Base-by-base conservation (phyloP, 2,329 filamentous ascomycete species). In the Akanthomyces uredinophilus region DNA sequence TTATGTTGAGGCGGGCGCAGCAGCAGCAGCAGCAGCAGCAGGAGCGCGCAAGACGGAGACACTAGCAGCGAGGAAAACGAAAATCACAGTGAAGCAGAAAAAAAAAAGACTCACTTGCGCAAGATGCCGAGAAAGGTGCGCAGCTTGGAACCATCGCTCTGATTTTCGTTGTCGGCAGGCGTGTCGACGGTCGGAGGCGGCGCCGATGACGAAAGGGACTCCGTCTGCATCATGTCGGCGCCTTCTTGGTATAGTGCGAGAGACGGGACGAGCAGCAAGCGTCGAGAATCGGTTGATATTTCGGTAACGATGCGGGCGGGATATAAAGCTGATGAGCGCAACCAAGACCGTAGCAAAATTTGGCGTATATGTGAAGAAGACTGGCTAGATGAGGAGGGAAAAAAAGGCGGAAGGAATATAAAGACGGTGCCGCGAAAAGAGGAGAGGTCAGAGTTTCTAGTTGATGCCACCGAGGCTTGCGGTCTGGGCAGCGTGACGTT, bases 61-160 rank as follows among this genome's bases (percentile, higher is more conserved):
- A 32, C 11, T 32, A 27, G 20, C 51, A 27, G 18, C 37, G 22
- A 24, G 10, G 29, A 4, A 27, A 37, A n/a, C n/a, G 29, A n/a
- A n/a, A 37, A 18, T 22, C 62, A 41, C 37, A 18, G 62, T 35
- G n/a, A n/a, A n/a, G n/a, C n/a, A 37, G 39, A 60, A 24, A 50
- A 53, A 49, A 22, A 43, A 43, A 37, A 55, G 46, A 75, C 87
- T 79, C 83, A 96, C 92, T 90, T 96, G 77, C 89, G 88, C 71
- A 98, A 78, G 68, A 97, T 96, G 60, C 87, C 86, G 65, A 97
- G 76, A 71, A 98, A 96, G 1, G 91, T 96, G 77, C 87, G 90
- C 71, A 98, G 80, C 81, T 96, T 96, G 67, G 90, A 94, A 67
- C 86, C 87, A 63, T 98, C 93, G 78, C 91, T 92, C 67, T 82